Evolutionary conservation across 805 yeast genomes (phyloP).

Genomic region (Saccharomycopsis vini): DNA sequence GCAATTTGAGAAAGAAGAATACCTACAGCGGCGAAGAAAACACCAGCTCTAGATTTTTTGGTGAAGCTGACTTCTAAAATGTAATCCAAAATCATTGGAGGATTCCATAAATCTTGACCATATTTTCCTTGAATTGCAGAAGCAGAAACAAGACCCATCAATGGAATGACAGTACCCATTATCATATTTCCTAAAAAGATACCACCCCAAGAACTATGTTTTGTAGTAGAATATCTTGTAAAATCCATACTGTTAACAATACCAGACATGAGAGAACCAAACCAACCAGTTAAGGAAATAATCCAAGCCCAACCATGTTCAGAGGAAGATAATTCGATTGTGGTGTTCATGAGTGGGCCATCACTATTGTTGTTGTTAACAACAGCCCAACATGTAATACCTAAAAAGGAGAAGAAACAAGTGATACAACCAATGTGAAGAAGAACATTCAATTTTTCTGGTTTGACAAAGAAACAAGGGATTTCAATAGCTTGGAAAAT

Average conservation of each 20-base stretch:
- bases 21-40: constrained; percentile 28
- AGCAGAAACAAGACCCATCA: constrained; percentile 34
- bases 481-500: constrained; percentile 29
- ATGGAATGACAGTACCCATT: constrained; percentile 32
- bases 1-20: constrained; percentile 27
- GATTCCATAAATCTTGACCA: constrained; percentile 34
- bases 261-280: constrained; percentile 33
- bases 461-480: constrained; percentile 25
- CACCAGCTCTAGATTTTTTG: constrained; percentile 29
- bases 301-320: constrained; percentile 33
- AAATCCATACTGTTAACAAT: constrained; percentile 29
- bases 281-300: constrained; percentile 31
- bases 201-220: constrained; percentile 27
- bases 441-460: constrained; percentile 22
- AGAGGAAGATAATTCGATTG: constrained; percentile 13
- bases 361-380: constrained; percentile 26
- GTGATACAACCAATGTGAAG: constrained; percentile 19
- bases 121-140: constrained; percentile 25
- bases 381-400: constrained; percentile 26
- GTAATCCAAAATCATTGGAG: constrained; percentile 26
- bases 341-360: constrained; percentile 23
- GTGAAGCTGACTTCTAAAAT: constrained; percentile 28
- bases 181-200: constrained; percentile 26
- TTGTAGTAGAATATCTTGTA: constrained; percentile 28
- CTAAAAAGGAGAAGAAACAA: constrained; percentile 29